phyloP scores from a whole-genome alignment of 352 stramenopile genomes.

The Globisporangium parvum region DNA sequence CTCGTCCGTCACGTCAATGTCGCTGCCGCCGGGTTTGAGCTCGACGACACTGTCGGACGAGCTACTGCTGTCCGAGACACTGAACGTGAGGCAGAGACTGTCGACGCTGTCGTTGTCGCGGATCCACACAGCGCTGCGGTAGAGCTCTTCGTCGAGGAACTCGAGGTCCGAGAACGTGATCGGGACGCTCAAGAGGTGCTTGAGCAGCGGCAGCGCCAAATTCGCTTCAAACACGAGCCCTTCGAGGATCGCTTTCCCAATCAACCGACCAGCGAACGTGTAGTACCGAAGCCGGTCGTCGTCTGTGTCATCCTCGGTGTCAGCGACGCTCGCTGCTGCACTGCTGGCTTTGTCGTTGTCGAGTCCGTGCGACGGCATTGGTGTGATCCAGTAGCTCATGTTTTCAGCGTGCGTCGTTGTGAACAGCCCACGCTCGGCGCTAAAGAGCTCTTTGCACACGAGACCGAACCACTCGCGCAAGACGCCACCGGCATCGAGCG shows the following conservation, averaged over 20 bases:
- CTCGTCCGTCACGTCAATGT: constrained; percentile 91
- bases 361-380: constrained; percentile 9
- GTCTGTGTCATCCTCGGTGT: constrained; percentile 21
- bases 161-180: constrained; percentile 86
- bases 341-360: not conserved
- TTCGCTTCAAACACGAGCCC: constrained; percentile 96
- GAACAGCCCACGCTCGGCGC: constrained; percentile 60
- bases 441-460: constrained; percentile 74
- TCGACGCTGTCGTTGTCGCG: constrained; percentile 70
- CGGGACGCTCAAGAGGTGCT: constrained; percentile 75
- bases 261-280: constrained; percentile 91
- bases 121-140: constrained; percentile 67
- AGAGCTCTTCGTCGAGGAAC: constrained; percentile 78
- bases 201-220: constrained; percentile 88
- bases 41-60: constrained; percentile 81
- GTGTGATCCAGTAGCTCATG: constrained; percentile 83
- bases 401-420: constrained; percentile 67
- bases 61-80: constrained; percentile 23
- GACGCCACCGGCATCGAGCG: constrained; percentile 68
- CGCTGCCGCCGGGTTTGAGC: constrained; percentile 84
- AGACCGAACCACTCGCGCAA: constrained; percentile 80
- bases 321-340: not conserved
- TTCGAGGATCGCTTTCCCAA: constrained; percentile 97
- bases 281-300: constrained; percentile 91
- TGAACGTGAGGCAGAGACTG: constrained; percentile 71